Evolutionary conservation across 2,329 filamentous ascomycete species (phyloP), one percentile per base, ranked within the genome.

Genomic region (Orbilia oligospora): DNA sequence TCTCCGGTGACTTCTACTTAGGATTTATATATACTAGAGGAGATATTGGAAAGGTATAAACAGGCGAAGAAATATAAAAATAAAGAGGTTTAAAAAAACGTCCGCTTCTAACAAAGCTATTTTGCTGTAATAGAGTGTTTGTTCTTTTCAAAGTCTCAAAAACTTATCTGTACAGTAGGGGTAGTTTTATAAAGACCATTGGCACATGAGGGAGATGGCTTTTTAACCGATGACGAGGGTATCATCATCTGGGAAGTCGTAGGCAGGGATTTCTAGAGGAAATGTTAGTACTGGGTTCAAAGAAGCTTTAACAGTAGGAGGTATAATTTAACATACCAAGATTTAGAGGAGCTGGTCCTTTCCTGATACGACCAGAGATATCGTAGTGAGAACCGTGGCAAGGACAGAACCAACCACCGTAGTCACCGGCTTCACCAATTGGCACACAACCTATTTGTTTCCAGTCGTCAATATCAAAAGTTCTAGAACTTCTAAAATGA

Each of bases 301-400:
- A n/a, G 3, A 6, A 16, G 18, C 20, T 51, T 24, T 3, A n/a
- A 20, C 9, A 24, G 10, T 51, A 6, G 22, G 48, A 14, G 8
- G 22, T 51, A 14, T 5, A 51, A 22, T 48, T 2, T 14, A 82
- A 95, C 82, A 98, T 91, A 88, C 98, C 96, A 85, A 99, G 91
- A 89, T 99, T 99, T 84, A 99, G 90, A 82, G 96, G 96, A 80
- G 96, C 96, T 81, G 96, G 96, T 82, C 96, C 96, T 90, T 93
- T 97, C 88, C 96, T 91, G 90, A 97, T 93, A 87, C 96, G 94
- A 86, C 96, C 96, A 81, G 94, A 98, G 86, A 99, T 98, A 86
- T 99, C 96, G 90, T 99, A 99, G 89, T 99, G 96, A 83, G 94
- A 97, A 86, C 96, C 96, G 90, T 99, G 96, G 92, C 96, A 99